Evolutionary conservation across 805 yeast species (phyloP), one percentile per base, ranked within the genome.

Genomic region (Huiozyma sinensis): DNA sequence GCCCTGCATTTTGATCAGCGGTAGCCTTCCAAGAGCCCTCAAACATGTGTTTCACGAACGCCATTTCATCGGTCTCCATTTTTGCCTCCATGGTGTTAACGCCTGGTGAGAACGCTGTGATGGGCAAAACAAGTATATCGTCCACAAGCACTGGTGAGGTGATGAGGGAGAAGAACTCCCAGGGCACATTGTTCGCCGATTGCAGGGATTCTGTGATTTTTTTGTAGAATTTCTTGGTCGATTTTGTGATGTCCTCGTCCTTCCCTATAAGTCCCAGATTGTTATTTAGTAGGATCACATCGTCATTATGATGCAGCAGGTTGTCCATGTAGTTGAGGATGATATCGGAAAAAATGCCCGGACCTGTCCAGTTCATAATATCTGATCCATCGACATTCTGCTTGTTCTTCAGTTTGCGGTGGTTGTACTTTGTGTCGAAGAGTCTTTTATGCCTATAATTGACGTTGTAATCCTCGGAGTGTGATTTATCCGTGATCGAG

Each of bases 71-170:
- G 30, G 66, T 65, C 11, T 68, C 70, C 12, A 68, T 66, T 52
- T 78, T 73, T 0, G 95, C 77, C 7, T 95, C 95, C 97, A 89
- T 89, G 39, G 79, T 84, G 13, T 79, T 83, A 30, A 84, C 75
- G 34, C 89, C 95, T 9, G 95, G 94, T 10, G 92, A 80, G 64
- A 89, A 89, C 45, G 87, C 73, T 3, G 90, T 82, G 44, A 85
- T 81, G 11, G 98, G 98, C 53, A 90, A 69, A 1, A 92, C 82
- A 55, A 87, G 68, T 6, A 90, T 81, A 64, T 92, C 97, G 46
- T 87, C 79, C 5, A 88, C 79, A 45, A 81, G 63, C 56, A 79
- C 80, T 4, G 97, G 96, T 35, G 75, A 77, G 41, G 72, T 73
- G 54, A 90, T 69, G 44, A 77, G 75, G 7, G 92, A 82, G 66